Evolutionary conservation across 768 basidiomycete species (phyloP).

Genomic region (Cystobasidium onofrii): DNA sequence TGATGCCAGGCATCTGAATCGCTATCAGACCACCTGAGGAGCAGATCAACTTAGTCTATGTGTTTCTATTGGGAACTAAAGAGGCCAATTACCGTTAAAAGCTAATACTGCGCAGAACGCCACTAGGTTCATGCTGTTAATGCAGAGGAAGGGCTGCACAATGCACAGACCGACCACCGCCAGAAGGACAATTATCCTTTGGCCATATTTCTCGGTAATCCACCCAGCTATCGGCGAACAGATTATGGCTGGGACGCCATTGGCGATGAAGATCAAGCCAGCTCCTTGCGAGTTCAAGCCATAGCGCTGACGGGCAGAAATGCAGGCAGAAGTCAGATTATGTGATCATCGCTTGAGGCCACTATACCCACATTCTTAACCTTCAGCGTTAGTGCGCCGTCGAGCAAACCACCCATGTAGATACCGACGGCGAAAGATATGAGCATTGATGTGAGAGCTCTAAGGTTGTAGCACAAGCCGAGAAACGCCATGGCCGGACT

Average conservation of each 20-base stretch:
- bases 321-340: no score
- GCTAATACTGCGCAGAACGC: constrained; percentile 16
- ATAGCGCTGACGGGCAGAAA: constrained; percentile 20
- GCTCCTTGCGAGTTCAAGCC: constrained; percentile 21
- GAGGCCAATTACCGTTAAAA: neutral
- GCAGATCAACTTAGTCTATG: neutral
- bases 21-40: neutral
- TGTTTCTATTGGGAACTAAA: neutral
- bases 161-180: neutral
- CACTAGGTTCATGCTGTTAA: constrained; percentile 4
- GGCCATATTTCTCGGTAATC: constrained; percentile 16
- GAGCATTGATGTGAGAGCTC: constrained; percentile 19
- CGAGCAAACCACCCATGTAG: constrained; percentile 4
- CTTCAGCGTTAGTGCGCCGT: constrained; percentile 14
- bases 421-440: constrained; percentile 16
- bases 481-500: neutral
- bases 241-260: constrained; percentile 15
- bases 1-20: neutral
- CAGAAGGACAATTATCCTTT: neutral
- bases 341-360: no score
- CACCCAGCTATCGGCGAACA: constrained; percentile 5
- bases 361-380: neutral
- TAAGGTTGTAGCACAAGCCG: constrained; percentile 2
- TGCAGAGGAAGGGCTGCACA: constrained; percentile 9
- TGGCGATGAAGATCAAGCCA: constrained; percentile 26